These are phyloP conservation scores for Calonectria naviculata DNA, from an alignment of 2,329 filamentous ascomycete species.

Conservation along the genomic window DNA sequence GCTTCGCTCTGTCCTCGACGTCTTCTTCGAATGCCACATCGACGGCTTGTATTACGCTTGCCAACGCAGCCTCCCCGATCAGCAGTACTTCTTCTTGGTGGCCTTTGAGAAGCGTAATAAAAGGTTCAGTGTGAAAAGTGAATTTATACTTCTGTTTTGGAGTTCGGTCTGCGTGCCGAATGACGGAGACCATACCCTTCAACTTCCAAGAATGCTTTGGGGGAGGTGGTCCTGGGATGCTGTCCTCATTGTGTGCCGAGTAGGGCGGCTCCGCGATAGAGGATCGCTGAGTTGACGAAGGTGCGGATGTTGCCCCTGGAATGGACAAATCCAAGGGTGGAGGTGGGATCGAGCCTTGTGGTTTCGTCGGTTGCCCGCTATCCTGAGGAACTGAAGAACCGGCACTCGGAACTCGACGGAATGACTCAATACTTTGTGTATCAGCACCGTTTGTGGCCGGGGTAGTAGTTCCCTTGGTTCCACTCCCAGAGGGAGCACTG, in stretches of 20 bases:
- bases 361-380: slow-evolving; percentile 43
- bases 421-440: slow-evolving; percentile 37
- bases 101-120: slow-evolving; percentile 92
- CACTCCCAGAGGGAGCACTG: slow-evolving; percentile 27
- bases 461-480: slow-evolving; percentile 43
- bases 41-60: slow-evolving; percentile 90
- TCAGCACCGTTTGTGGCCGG: slow-evolving; percentile 35
- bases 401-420: slow-evolving; percentile 37
- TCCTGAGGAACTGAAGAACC: slow-evolving; percentile 47
- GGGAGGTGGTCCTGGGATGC: slow-evolving; percentile 70
- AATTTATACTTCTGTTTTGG: slow-evolving; percentile 99
- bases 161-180: slow-evolving; percentile 95
- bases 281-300: slow-evolving; percentile 36
- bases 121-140: slow-evolving; percentile 96
- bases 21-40: slow-evolving; percentile 81
- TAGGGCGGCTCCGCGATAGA: slow-evolving; percentile 48
- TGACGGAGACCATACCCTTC: slow-evolving; percentile 96
- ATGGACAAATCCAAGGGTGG: slow-evolving; percentile 44
- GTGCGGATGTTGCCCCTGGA: slow-evolving; percentile 45
- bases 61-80: slow-evolving; percentile 89
- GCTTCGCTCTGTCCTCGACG: slow-evolving; percentile 86
- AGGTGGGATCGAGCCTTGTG: slow-evolving; percentile 51
- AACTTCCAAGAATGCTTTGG: slow-evolving; percentile 97
- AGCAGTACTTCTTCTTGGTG: slow-evolving; percentile 97
- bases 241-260: slow-evolving; percentile 42